A percentile compares a stretch with the other conserved stretches of the same genome.
These are phyloP conservation scores for Jamesozyma jinghongensis DNA, from an alignment of 805 yeast species.

Conservation along the genomic window DNA sequence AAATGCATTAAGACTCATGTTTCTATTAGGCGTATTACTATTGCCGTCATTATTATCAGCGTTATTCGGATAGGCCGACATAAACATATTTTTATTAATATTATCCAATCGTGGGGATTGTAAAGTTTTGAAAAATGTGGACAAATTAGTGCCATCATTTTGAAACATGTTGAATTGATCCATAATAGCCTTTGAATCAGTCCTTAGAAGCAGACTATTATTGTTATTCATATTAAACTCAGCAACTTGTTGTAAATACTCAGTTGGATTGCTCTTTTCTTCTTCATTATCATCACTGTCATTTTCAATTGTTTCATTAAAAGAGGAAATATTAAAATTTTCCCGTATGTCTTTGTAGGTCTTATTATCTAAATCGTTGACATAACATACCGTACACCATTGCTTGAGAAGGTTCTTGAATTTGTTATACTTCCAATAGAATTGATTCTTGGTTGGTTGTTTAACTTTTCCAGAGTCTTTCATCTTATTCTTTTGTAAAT, in stretches of 20 bases:
- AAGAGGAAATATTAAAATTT: slow-evolving; percentile 4
- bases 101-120: slow-evolving; percentile 2
- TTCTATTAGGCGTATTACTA: neutral
- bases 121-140: slow-evolving; percentile 4
- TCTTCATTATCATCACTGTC: too few relatives aligned
- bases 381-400: slow-evolving; percentile 21
- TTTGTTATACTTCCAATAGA: slow-evolving; percentile 17
- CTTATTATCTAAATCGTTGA: slow-evolving; percentile 15
- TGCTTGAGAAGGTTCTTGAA: slow-evolving; percentile 16
- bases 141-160: slow-evolving; percentile 3
- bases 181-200: slow-evolving; percentile 20
- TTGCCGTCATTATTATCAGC: neutral
- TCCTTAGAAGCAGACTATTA: slow-evolving; percentile 9
- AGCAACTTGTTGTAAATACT: slow-evolving; percentile 2
- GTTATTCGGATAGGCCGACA: neutral
- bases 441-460: slow-evolving; percentile 6
- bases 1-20: neutral
- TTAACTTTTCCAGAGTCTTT: neutral
- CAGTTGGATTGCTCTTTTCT: neutral
- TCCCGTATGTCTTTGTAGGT: slow-evolving; percentile 8
- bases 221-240: slow-evolving; percentile 1
- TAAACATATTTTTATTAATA: slow-evolving; percentile 1
- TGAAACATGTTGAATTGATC: slow-evolving; percentile 24
- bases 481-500: neutral
- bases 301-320: neutral